These are phyloP conservation scores for Leavenworthia alabamica DNA, from an alignment of 345 rosid genomes.

Conservation along the genomic window DNA sequence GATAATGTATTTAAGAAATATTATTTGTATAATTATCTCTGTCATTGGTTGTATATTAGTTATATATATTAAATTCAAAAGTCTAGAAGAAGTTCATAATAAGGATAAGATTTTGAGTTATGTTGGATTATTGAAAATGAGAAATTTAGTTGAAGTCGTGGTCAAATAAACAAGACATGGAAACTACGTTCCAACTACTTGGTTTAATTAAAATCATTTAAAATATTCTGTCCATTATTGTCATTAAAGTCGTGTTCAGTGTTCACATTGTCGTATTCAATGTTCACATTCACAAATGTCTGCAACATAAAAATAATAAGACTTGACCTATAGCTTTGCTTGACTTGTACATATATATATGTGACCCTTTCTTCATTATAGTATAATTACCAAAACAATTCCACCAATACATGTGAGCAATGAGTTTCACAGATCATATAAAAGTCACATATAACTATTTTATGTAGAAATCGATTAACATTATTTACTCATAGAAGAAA, in stretches of 20 bases:
- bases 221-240: not conserved
- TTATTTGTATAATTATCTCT: not conserved
- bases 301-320: conserved; percentile 12
- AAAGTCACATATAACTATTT: too few relatives aligned
- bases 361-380: too few relatives aligned
- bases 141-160: conserved; percentile 10
- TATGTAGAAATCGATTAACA: too few relatives aligned
- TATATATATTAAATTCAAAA: not conserved
- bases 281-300: not conserved
- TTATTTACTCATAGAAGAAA: too few relatives aligned
- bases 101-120: not conserved
- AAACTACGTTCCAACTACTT: conserved; percentile 22
- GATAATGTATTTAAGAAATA: not conserved
- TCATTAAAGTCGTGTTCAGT: conserved; percentile 8
- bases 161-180: conserved; percentile 6
- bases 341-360: too few relatives aligned
- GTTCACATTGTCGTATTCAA: too few relatives aligned
- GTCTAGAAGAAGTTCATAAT: not conserved
- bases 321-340: conserved; percentile 20
- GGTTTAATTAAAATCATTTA: not conserved
- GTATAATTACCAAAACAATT: too few relatives aligned
- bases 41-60: not conserved
- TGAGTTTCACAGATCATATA: too few relatives aligned
- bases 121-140: not conserved
- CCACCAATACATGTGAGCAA: too few relatives aligned